phyloP scores from a whole-genome alignment of 2,329 filamentous ascomycete genomes.

The Neopestalotiopsis sp. region DNA sequence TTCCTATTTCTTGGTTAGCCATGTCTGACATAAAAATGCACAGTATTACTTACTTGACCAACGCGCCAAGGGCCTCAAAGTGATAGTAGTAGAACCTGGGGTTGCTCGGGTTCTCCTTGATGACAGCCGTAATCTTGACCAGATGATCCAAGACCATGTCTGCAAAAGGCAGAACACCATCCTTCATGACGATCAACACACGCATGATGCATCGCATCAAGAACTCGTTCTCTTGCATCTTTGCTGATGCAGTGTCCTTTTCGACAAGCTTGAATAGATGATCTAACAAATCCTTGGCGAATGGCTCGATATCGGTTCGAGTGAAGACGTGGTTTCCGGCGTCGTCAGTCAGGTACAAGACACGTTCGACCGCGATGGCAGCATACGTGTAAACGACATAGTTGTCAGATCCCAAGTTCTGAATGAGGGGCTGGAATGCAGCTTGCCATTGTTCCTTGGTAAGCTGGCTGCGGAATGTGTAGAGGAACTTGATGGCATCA shows the following conservation, averaged over 20 bases:
- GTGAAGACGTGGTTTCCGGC: constrained; percentile 80
- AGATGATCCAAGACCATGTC: constrained; percentile 85
- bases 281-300: constrained; percentile 84
- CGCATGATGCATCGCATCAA: constrained; percentile 99
- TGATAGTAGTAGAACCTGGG: constrained; percentile 98
- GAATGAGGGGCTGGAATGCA: constrained; percentile 87
- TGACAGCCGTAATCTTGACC: constrained; percentile 87
- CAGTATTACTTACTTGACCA: constrained; percentile 68
- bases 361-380: constrained; percentile 93
- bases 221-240: constrained; percentile 98
- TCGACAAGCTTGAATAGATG: constrained; percentile 93
- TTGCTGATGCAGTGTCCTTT: constrained; percentile 81
- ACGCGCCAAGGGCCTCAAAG: constrained; percentile 90
- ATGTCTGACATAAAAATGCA: constrained; percentile 6
- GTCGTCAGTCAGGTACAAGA: constrained; percentile 82
- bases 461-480: constrained; percentile 94
- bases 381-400: constrained; percentile 99
- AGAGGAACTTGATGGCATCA: constrained; percentile 97
- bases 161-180: constrained; percentile 74
- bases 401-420: constrained; percentile 86
- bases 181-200: constrained; percentile 91
- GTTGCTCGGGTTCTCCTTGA: constrained; percentile 94
- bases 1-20: constrained; percentile 49
- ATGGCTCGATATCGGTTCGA: constrained; percentile 76
- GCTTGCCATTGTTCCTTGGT: constrained; percentile 91